Evolutionary conservation across 2,329 filamentous ascomycete genomes (phyloP), one percentile per base, ranked within the genome.

Genomic region (Endocalyx cinctus): DNA sequence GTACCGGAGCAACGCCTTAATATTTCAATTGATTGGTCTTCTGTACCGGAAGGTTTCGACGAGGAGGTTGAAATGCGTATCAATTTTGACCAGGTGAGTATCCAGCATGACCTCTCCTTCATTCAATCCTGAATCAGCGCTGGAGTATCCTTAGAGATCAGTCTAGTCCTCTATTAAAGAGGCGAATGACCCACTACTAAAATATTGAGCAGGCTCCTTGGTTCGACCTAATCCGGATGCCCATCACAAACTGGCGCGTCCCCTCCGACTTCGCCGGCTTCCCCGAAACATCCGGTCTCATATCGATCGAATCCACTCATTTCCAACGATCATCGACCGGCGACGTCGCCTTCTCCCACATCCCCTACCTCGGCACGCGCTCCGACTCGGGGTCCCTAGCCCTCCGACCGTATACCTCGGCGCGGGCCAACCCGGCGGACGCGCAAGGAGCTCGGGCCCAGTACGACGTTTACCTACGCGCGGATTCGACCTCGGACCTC

Each of bases 1-100:
- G 4, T 69, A 68, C 20, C 57, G 35, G 70, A 75, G 30, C 56
- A 58, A 10, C 63, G 68, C 4, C 51, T 74, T 11, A 56, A 63
- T 22, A 49, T 74, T 17, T 58, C 59, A 0, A 52, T 76, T 15
- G 64, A 74, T 43, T 74, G 68, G 69, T 39, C 48, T 5, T 42
- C 48, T 2, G 64, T 63, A 0, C 62, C 66, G 0, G 41, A 39
- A 10, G 56, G 57, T 14, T 54, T 58, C 33, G 30, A 42, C 6
- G 28, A 55, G 10, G 37, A 41, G 17, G 35, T 62, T 4, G 46
- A 59, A 12, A 39, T 63, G 33, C 50, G 25, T 25, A 54, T 57
- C 43, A 50, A 57, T 54, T 41, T 52, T 58, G 7, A 60, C 42
- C 33, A 55, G n/a, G n/a, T n/a, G n/a, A n/a, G n/a, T n/a, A n/a